phyloP scores from a whole-genome alignment of 2,329 filamentous ascomycete genomes.

The Fusarium phyllophilum region DNA sequence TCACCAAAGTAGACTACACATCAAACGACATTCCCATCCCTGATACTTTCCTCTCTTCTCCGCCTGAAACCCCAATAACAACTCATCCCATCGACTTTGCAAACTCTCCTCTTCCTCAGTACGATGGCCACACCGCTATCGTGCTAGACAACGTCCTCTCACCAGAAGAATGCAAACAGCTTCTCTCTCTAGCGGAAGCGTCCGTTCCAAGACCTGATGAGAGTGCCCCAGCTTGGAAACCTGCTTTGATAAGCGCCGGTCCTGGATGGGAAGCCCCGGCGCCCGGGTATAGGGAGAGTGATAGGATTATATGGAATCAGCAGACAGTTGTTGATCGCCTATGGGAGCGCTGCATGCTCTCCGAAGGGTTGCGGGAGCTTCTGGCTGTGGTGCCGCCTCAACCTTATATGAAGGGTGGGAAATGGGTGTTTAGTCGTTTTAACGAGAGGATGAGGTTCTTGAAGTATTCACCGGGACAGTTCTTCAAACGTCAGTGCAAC shows the following conservation, averaged over 20 bases:
- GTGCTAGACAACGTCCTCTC: constrained; percentile 69
- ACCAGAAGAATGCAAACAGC: constrained; percentile 65
- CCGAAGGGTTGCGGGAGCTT: constrained; percentile 54
- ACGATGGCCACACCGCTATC: constrained; percentile 63
- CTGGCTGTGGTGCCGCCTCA: constrained; percentile 50
- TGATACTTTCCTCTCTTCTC: constrained; percentile 55
- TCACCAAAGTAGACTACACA: constrained; percentile 40
- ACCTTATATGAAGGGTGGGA: constrained; percentile 32
- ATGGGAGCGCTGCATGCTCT: constrained; percentile 65
- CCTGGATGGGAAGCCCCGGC: constrained; percentile 64
- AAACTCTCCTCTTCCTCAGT: constrained; percentile 59
- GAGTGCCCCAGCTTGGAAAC: constrained; percentile 64
- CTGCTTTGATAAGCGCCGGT: constrained; percentile 75
- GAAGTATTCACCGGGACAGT: constrained; percentile 76
- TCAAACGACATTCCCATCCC: constrained; percentile 51
- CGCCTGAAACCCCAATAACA: constrained; percentile 54
- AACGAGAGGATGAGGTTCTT: constrained; percentile 83
- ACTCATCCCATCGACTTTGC: constrained; percentile 63
- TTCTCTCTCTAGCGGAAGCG: constrained; percentile 63
- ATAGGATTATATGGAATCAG: constrained; percentile 81
- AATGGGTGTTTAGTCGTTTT: constrained; percentile 61
- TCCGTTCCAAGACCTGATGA: constrained; percentile 51
- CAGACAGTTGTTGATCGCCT: constrained; percentile 69
- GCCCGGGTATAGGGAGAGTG: constrained; percentile 72
- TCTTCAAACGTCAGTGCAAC: constrained; percentile 65